A percentile compares a stretch with the other conserved stretches of the same genome.
These are phyloP conservation scores for Buddleja alternifolia DNA, from an alignment of 257 asterid genomes.

Conservation along the genomic window DNA sequence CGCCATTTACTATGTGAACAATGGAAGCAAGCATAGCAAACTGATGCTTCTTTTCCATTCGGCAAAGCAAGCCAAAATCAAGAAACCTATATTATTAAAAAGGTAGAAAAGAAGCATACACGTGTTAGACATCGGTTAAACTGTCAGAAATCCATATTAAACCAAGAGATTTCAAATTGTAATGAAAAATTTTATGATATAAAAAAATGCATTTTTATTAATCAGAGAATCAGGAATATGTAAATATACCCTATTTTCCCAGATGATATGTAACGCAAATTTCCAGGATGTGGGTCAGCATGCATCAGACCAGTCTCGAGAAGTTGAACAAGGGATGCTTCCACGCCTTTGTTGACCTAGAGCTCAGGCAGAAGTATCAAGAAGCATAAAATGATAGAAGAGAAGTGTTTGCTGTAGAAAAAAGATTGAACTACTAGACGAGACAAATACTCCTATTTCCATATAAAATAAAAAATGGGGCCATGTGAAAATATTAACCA, in stretches of 20 bases:
- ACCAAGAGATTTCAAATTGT: conserved; percentile 4
- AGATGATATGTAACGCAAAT: conserved; percentile 70
- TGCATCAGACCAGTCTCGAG: conserved; percentile 95
- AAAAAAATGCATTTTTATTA: conserved; percentile 18
- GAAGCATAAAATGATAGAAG: conserved; percentile 16
- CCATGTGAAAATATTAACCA: conserved; percentile 5
- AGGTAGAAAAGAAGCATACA: conserved; percentile 24
- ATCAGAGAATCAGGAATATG: conserved; percentile 28
- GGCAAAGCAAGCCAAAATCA: conserved; percentile 97
- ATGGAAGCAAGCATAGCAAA: conserved; percentile 90
- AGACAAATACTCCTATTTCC: neutral
- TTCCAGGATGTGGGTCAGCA: conserved; percentile 99
- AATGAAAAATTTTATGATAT: conserved; percentile 5
- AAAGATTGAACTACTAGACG: conserved; percentile 14
- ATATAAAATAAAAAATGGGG: neutral
- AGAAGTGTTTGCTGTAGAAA: conserved; percentile 13
- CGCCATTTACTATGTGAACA: conserved; percentile 90
- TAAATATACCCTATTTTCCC: conserved; percentile 78
- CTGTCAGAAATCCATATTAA: conserved; percentile 16
- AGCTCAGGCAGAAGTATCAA: conserved; percentile 29
- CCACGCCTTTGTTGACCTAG: conserved; percentile 93
- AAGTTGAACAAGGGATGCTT: conserved; percentile 89
- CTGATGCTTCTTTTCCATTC: conserved; percentile 95
- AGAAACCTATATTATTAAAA: conserved; percentile 62
- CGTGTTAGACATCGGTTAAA: conserved; percentile 21